Percentiles rank a stretch among this genome's conserved stretches.
Conservation (phyloP, 768 basidiomycete genomes). For the Mycena sanguinolenta region DNA sequence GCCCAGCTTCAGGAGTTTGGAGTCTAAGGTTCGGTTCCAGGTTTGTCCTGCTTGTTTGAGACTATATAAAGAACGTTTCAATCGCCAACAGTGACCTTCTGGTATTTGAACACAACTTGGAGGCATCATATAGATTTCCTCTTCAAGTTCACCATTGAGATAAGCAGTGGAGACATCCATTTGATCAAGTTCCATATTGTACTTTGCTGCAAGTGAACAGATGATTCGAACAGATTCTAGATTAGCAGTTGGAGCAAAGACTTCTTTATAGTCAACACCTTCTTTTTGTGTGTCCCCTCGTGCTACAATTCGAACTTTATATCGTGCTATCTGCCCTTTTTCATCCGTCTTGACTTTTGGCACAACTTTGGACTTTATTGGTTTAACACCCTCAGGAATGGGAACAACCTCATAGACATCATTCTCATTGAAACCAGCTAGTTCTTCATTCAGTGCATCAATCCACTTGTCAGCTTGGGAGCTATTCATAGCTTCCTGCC, state of each 20-base stretch:
- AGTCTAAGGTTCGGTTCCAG: constrained; percentile 5
- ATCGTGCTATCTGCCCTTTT: background rate
- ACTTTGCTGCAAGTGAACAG: constrained; percentile 1
- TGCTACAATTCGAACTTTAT: background rate
- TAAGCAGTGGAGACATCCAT: background rate
- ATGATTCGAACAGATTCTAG: constrained; percentile 14
- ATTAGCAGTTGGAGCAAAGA: background rate
- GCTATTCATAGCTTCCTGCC: background rate
- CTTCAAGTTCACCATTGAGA: background rate
- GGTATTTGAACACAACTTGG: background rate
- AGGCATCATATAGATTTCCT: background rate
- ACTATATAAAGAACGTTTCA: background rate
- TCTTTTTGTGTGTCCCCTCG: background rate
- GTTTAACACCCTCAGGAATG: background rate
- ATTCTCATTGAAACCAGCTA: background rate
- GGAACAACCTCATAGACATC: background rate
- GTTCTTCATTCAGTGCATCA: background rate
- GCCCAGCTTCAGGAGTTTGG: background rate
- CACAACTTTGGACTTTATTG: background rate
- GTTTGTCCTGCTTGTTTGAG: constrained; percentile 6
- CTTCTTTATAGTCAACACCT: background rate
- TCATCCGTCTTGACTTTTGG: background rate
- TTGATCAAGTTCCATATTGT: constrained; percentile 2
- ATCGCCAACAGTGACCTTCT: background rate
- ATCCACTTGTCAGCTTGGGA: too few species aligned